Evolutionary conservation across 306 rosid genomes (phyloP), one percentile per base, ranked within the genome.

Genomic region (Morella rubra): DNA sequence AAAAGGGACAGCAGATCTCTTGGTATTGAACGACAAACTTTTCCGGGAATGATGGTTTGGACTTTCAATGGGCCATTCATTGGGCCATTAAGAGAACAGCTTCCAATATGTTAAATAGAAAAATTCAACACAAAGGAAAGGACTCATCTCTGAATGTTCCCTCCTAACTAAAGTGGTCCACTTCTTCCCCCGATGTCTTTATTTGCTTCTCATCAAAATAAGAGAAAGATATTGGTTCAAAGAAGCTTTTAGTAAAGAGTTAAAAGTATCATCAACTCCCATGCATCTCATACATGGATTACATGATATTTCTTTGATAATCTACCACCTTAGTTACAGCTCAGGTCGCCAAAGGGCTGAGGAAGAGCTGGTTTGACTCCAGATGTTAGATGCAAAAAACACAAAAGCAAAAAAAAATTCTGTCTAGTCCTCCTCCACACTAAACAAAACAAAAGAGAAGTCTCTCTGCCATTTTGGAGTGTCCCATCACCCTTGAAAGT

Each of bases 161-260:
- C 84, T 85, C 89, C 82, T 75, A 83, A 80, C 87, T 89, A 90
- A 94, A 91, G 97, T 89, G 81, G 87, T 82, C 85, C 83, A 84
- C 86, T 87, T 88, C 87, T 88, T 88, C 84, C 84, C 92, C 90
- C 97, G 80, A 89, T 84, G 90, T 84, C 89, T 90, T 87, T 85
- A 80, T 77, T 82, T 37, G 74, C 85, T 84, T 78, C 84, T 83
- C 92, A 92, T 95, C 81, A 92, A 95, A 92, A 92, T 89, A 90
- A 89, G 99, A 95, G 93, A 94, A 91, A 90, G 96, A 84, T 32
- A 32, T 85, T 72, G 87, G 73, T 85, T 72, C 83, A 89, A 96
- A 90, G 90, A 89, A 82, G 87, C 93, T 91, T 92, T 92, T 88
- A 78, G 88, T 89, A 87, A 90, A 87, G 96, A 87, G 77, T 77